Percentiles rank a stretch among this genome's conserved stretches.
These are phyloP conservation scores for Tagetes patula DNA, from an alignment of 129 eudicot genomes.

Conservation along the genomic window DNA sequence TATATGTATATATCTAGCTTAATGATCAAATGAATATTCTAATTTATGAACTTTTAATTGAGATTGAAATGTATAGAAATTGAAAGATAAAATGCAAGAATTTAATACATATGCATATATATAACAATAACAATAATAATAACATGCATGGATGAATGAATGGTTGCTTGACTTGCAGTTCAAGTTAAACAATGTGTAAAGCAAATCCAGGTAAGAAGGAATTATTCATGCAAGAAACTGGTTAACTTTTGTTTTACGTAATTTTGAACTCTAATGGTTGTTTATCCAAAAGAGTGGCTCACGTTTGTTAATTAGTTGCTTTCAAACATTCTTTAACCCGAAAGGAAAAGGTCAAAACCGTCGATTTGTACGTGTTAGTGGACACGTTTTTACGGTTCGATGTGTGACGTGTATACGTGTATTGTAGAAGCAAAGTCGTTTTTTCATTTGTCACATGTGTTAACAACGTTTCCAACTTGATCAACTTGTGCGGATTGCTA, in stretches of 20 bases:
- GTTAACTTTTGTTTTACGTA: constrained; percentile 33
- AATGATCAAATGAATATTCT: neutral
- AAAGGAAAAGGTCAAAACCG: constrained; percentile 9
- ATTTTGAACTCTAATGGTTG: constrained; percentile 23
- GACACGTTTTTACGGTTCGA: neutral
- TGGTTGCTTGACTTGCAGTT: constrained; percentile 63
- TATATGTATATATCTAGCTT: too few species aligned
- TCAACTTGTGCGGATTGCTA: too few species aligned
- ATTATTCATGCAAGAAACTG: constrained; percentile 33
- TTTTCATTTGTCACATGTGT: too few species aligned
- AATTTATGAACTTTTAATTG: neutral
- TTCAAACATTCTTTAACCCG: constrained; percentile 3
- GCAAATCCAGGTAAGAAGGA: constrained; percentile 38
- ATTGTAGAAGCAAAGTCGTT: too few species aligned
- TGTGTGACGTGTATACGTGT: too few species aligned
- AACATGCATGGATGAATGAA: constrained; percentile 22
- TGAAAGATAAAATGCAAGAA: constrained; percentile 16
- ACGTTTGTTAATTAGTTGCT: constrained; percentile 27
- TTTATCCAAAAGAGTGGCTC: constrained; percentile 29
- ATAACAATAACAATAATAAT: neutral
- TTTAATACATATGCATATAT: constrained; percentile 7
- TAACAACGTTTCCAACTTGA: too few species aligned
- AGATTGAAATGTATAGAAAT: neutral
- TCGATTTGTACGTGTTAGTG: neutral
- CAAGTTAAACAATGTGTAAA: constrained; percentile 62